Conservation (phyloP, 2,329 filamentous ascomycete species). For the Delphinella strobiligena region DNA sequence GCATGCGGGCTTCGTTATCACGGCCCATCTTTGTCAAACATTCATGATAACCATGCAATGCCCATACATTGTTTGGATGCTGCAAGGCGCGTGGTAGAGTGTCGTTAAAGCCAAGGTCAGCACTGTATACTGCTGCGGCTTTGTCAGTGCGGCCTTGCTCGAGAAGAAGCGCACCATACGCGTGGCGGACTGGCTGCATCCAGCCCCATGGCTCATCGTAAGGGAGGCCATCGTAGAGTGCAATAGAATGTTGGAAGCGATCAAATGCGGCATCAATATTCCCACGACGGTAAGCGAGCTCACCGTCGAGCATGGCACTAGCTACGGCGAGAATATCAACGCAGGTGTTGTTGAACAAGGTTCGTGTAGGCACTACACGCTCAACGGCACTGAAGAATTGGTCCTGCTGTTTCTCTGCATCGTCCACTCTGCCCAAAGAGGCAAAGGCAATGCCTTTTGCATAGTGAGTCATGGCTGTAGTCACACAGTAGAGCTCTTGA, state of each 20-base stretch:
- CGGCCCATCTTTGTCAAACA: conserved; percentile 47
- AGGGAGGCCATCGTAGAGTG: conserved; percentile 47
- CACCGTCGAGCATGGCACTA: conserved; percentile 56
- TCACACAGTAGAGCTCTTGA: conserved; percentile 51
- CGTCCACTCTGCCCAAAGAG: conserved; percentile 42
- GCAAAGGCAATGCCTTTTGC: conserved; percentile 53
- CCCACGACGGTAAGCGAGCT: conserved; percentile 56
- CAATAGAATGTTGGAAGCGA: conserved; percentile 44
- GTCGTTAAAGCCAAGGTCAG: conserved; percentile 30
- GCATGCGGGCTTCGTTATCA: conserved; percentile 33
- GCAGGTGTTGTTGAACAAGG: conserved; percentile 57
- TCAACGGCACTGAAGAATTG: conserved; percentile 41
- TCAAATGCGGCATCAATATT: conserved; percentile 47
- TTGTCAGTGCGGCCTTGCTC: conserved; percentile 43
- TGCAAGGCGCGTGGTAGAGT: conserved; percentile 50
- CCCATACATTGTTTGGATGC: conserved; percentile 66
- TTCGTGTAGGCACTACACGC: conserved; percentile 46
- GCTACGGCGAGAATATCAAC: conserved; percentile 50
- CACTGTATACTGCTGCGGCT: conserved; percentile 25
- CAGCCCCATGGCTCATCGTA: conserved; percentile 68
- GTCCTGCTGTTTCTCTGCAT: conserved; percentile 20
- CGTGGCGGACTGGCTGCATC: conserved; percentile 64
- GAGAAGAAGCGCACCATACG: conserved; percentile 53
- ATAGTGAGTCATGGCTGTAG: conserved; percentile 57
- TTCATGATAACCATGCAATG: conserved; percentile 61